Conservation (phyloP, 169 alveolate species). For the Plasmodium billcollinsi region DNA sequence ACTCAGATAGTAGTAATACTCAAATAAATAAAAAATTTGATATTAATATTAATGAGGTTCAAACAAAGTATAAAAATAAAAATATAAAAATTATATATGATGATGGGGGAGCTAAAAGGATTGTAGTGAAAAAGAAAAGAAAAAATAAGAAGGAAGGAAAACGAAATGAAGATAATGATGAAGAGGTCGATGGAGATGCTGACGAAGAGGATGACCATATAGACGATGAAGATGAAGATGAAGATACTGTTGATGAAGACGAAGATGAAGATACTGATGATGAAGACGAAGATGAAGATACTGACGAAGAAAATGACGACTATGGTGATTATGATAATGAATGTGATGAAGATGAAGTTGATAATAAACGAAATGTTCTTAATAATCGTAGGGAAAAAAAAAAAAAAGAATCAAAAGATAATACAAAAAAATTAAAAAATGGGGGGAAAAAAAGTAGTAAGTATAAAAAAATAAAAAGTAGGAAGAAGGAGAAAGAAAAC, state of each 20-base stretch:
- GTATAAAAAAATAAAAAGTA: constrained; percentile 7
- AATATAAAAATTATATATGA: constrained; percentile 72
- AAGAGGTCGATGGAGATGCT: background rate
- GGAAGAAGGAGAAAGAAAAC: constrained; percentile 6
- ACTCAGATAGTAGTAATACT: constrained; percentile 18
- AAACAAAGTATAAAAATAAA: constrained; percentile 59
- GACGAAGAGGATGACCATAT: constrained; percentile 15
- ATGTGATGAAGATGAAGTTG: background rate
- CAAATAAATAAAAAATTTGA: constrained; percentile 35
- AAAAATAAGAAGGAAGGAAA: background rate
- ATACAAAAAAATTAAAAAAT: background rate
- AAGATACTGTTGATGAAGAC: background rate
- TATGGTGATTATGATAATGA: background rate
- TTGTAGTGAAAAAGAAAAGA: constrained; percentile 11
- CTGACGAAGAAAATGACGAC: background rate
- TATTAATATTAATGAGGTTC: constrained; percentile 55
- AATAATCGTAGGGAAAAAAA: too few species aligned
- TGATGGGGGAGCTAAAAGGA: constrained; percentile 37
- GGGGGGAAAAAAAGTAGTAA: background rate
- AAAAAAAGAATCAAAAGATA: background rate
- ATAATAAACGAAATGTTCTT: too few species aligned
- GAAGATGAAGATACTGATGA: background rate
- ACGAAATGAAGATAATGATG: background rate
- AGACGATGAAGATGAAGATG: background rate
- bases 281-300: background rate